Conservation (phyloP, 257 asterid genomes). For the Salvia splendens region DNA sequence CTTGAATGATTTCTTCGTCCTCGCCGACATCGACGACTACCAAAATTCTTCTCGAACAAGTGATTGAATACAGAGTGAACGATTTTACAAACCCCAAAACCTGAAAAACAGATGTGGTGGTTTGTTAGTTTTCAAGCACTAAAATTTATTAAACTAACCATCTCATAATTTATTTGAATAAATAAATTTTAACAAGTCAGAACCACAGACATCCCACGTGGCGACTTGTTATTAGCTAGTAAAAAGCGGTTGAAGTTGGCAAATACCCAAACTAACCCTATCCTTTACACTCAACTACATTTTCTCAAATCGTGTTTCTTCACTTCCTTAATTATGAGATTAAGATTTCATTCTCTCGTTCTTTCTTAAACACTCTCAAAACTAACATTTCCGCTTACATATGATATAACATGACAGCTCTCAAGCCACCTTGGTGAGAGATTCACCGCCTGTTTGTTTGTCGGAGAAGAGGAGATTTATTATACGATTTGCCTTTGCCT, state of each 20-base stretch:
- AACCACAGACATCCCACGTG: slow-evolving; percentile 26
- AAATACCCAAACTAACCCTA: slow-evolving; percentile 38
- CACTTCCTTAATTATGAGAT: slow-evolving; percentile 24
- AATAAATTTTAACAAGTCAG: slow-evolving; percentile 20
- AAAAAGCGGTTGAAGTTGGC: slow-evolving; percentile 23
- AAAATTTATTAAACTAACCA: no score
- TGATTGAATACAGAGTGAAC: neutral
- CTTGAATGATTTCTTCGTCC: no score
- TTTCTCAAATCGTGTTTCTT: slow-evolving; percentile 4
- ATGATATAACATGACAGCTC: neutral
- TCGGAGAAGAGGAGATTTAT: neutral
- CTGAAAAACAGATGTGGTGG: neutral
- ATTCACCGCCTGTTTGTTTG: slow-evolving; percentile 8
- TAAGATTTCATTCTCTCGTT: slow-evolving; percentile 18
- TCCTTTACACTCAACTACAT: slow-evolving; percentile 44
- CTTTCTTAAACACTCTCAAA: neutral
- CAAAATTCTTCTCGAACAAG: neutral
- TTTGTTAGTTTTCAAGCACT: slow-evolving; percentile 10
- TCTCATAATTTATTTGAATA: neutral
- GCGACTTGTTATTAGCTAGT: slow-evolving; percentile 30
- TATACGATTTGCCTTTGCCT: slow-evolving; percentile 12
- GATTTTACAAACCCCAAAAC: neutral
- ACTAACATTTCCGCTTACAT: neutral
- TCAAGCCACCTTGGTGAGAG: slow-evolving; percentile 26
- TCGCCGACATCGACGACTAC: no score